Percentiles rank a stretch among this genome's conserved stretches.
Evolutionary conservation across 208 protist genomes (phyloP).

Genomic region (Borovskyia barvae): DNA sequence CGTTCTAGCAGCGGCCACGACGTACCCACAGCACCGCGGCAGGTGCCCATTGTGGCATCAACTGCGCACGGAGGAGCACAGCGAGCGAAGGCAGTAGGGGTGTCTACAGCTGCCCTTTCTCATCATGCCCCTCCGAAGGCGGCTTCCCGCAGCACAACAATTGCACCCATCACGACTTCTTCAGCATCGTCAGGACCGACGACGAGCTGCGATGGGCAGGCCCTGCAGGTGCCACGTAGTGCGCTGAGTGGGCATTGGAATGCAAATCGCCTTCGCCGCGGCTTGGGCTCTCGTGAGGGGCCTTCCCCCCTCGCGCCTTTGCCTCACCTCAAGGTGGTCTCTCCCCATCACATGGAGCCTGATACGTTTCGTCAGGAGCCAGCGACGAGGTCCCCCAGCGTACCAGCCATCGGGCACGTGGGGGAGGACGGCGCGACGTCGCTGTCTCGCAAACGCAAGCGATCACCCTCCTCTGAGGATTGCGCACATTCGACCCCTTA

Average conservation of each 20-base stretch:
- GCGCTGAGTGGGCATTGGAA: conserved; percentile 22
- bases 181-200: not conserved
- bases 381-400: not conserved
- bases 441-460: conserved; percentile 12
- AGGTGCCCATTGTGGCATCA: no score
- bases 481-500: no score
- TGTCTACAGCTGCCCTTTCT: not conserved
- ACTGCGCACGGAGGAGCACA: no score
- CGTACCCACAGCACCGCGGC: not conserved
- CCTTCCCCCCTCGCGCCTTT: no score
- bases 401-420: not conserved
- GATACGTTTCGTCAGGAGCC: not conserved
- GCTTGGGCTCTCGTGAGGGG: not conserved
- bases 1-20: conserved; percentile 16
- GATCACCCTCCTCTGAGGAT: not conserved
- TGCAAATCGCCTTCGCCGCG: conserved; percentile 22
- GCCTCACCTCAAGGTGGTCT: no score
- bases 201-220: no score
- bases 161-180: not conserved
- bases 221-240: not conserved
- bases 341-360: no score
- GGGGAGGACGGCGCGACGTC: not conserved
- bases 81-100: not conserved
- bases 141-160: no score
- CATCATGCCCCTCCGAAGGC: no score